Base-by-base conservation (phyloP, 129 eudicot genomes). In the Flaveria sonorensis region DNA sequence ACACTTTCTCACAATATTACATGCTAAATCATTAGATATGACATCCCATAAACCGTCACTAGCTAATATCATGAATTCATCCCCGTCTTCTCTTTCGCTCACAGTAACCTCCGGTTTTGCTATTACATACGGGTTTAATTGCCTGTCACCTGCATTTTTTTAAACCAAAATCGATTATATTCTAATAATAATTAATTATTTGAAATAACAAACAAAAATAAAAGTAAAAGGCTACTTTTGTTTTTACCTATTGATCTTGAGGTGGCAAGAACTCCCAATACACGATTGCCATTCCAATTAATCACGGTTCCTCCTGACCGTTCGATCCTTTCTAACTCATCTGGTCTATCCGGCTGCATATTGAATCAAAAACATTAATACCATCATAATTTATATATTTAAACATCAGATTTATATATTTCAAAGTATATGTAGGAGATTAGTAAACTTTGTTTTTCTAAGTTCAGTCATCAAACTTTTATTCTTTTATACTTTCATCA, bases 41-140 rank as follows among this genome's bases (percentile, higher is more conserved):
- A 88, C 90, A 64, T 90, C 92, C 96, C 96, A 88, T 28, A 90
- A 40, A 0, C 96, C 96, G 48, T 90, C 90, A 10, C 80, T 89
- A 2, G 90, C 96, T 9, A 87, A 47, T 64, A 90, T 86, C 45
- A 90, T 60, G 70, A 90, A 90, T 63, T 90, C 96, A n/a, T 90
- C 96, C 0, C 4, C 21, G 0, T 62, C 81, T 7, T 69, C 79
- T 59, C 96, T 20, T 45, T 84, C 84, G 39, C 66, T 77, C 32
- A 90, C 81, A 0, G 11, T 82, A 3, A 90, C 86, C 55, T 88
- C 96, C 0, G 96, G 90, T 43, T 82, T 75, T 2, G 90, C 28
- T 4, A 85, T 87, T n/a, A 90, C 92, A 26, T 70, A 88, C 1
- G 90, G 92, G 28, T 86, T 90, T 11, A 90, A 74, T 51, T 79